Percentiles rank a stretch among this genome's conserved stretches.
phyloP scores from a whole-genome alignment of 768 basidiomycete species.

The Pleurotus djamor region DNA sequence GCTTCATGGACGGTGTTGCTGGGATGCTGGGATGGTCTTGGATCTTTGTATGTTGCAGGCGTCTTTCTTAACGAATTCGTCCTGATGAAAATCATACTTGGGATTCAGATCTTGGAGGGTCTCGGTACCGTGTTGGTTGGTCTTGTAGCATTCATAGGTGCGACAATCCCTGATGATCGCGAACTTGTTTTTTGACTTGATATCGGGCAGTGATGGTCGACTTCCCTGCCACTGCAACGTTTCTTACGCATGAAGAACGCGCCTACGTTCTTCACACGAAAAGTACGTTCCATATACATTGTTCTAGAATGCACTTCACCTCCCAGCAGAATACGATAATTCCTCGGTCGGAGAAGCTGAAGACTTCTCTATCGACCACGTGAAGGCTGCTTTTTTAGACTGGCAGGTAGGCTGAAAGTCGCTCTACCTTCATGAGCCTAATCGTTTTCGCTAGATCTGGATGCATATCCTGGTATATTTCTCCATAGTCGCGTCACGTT shows the following conservation, averaged over 20 bases:
- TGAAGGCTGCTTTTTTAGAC: slow-evolving; percentile 52
- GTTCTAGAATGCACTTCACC: not conserved
- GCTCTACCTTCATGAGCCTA: not conserved
- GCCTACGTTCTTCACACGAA: slow-evolving; percentile 52
- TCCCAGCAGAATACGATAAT: slow-evolving; percentile 49
- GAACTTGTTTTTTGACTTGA: not conserved
- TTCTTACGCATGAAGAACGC: slow-evolving; percentile 61
- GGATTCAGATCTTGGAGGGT: slow-evolving; percentile 60
- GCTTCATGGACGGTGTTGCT: slow-evolving; percentile 44
- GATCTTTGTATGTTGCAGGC: slow-evolving; percentile 50
- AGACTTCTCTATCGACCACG: slow-evolving; percentile 22
- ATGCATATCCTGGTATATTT: slow-evolving; percentile 57
- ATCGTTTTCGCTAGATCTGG: slow-evolving; percentile 36
- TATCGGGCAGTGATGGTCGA: slow-evolving; percentile 52
- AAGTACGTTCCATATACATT: slow-evolving; percentile 31
- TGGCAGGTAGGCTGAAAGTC: slow-evolving; percentile 52
- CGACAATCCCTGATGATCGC: slow-evolving; percentile 5
- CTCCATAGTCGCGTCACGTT: slow-evolving; percentile 57
- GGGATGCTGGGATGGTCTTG: slow-evolving; percentile 61
- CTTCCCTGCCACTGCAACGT: slow-evolving; percentile 55
- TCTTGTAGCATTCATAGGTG: slow-evolving; percentile 48
- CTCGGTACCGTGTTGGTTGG: slow-evolving; percentile 57
- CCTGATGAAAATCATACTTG: too few relatives aligned
- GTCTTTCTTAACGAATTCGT: not conserved
- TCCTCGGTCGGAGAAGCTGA: slow-evolving; percentile 46